Base-by-base conservation (phyloP, 148 eudicot genomes). In the Camellia lanceoleosa region DNA sequence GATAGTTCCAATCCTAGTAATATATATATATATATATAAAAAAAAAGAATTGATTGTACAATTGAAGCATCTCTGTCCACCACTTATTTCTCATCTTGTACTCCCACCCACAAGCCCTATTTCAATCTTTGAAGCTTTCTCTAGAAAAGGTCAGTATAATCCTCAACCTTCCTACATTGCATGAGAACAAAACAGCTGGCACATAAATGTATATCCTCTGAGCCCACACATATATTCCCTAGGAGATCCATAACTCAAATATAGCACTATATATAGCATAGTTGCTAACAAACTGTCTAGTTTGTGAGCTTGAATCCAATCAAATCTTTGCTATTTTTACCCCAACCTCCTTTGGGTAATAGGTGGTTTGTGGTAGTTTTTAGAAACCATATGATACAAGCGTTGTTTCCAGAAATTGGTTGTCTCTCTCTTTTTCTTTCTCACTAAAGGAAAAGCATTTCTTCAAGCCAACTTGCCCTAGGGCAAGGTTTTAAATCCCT, bases 291-390 rank as follows among this genome's bases (percentile, higher is more conserved):
- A 60, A 30, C 19, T 60, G 19, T 18, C 38, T 30, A 30, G 38
- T 30, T 30, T 30, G 38, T 30, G 38, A 30, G 38, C 38, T 30
- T 30, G 38, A 30, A 30, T 30, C 38, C 38, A 30, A 30, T 30
- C 61, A 73, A 11, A 54, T 23, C 19, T 73, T 23, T 73, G 76
- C 46, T 55, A 73, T 55, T 73, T 73, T 38, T 72, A 72, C 60
- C 5, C 41, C 41, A 49, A 20, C 7, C 3, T 19, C 74, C n/a
- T 0, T 51, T 70, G 7, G 56, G 7, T 3, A 72, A 52, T 20
- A 52, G 42, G 5, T 51, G 43, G 46, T 30, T 73, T 73, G 46
- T 56, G 44, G 55, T 73, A 38, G 47, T 30, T 14, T 30, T 14
- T 15, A 73, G 19, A 43, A 14, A 7, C 61, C 62, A 54, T 8